These are phyloP conservation scores for Monosporascus ibericus DNA, from an alignment of 2,329 filamentous ascomycete genomes.

Conservation along the genomic window DNA sequence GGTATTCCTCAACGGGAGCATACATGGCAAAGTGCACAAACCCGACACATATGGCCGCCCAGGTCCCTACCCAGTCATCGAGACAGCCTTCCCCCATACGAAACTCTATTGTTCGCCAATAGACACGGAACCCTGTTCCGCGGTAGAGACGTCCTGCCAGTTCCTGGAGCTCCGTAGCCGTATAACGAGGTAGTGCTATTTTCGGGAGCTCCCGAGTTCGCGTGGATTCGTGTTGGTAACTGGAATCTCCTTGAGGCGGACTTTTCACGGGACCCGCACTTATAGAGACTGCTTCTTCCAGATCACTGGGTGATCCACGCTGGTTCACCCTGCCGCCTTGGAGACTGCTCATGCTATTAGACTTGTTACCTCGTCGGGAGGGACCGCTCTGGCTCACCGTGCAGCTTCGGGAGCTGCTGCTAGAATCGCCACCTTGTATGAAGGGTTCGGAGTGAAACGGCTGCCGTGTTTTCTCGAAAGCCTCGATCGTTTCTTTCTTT, in stretches of 20 bases:
- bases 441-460: conserved; percentile 13
- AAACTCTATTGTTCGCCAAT: conserved; percentile 6
- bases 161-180: neutral
- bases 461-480: conserved; percentile 9
- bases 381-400: neutral
- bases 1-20: neutral
- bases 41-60: conserved; percentile 9
- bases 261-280: too few relatives aligned
- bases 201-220: neutral
- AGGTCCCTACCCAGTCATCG: conserved; percentile 3
- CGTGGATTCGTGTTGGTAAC: neutral
- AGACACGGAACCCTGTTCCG: too few relatives aligned
- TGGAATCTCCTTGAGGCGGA: too few relatives aligned
- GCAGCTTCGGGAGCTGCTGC: neutral
- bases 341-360: too few relatives aligned
- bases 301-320: too few relatives aligned
- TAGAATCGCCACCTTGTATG: neutral
- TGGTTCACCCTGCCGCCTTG: too few relatives aligned
- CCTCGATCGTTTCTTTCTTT: neutral
- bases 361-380: neutral
- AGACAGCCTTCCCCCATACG: conserved; percentile 4
- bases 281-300: too few relatives aligned
- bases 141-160: neutral
- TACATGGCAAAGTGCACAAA: conserved; percentile 6
- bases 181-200: neutral